A percentile compares a stretch with the other conserved stretches of the same genome.
phyloP scores from a whole-genome alignment of 768 basidiomycete genomes.

The Trametes gibbosa region DNA sequence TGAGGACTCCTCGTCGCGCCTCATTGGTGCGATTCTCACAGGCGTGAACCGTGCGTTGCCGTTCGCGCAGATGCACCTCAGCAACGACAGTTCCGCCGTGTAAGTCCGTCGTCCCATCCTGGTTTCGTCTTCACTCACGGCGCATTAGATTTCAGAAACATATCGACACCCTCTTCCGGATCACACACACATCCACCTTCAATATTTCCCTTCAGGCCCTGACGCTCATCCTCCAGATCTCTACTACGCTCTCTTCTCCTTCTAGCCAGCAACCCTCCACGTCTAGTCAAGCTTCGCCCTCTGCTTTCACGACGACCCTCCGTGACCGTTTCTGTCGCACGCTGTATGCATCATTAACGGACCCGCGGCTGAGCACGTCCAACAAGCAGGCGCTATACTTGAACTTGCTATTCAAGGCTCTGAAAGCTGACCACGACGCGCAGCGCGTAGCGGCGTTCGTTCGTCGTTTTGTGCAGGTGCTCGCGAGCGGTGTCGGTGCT shows the following conservation, averaged over 20 bases:
- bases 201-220: slow-evolving; percentile 94
- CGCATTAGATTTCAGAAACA: slow-evolving; percentile 70
- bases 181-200: slow-evolving; percentile 95
- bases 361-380: slow-evolving; percentile 73
- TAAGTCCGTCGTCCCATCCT: slow-evolving; percentile 34
- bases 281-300: slow-evolving; percentile 29
- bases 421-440: slow-evolving; percentile 62
- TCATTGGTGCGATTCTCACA: slow-evolving; percentile 87
- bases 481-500: slow-evolving; percentile 55
- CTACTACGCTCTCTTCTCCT: slow-evolving; percentile 43
- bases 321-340: slow-evolving; percentile 75
- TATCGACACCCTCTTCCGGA: slow-evolving; percentile 89
- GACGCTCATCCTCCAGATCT: slow-evolving; percentile 82
- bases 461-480: slow-evolving; percentile 77
- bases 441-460: slow-evolving; percentile 79
- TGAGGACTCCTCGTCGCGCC: slow-evolving; percentile 75
- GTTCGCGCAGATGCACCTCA: slow-evolving; percentile 75
- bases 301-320: slow-evolving; percentile 48
- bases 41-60: slow-evolving; percentile 95
- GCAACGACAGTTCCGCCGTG: slow-evolving; percentile 51
- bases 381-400: slow-evolving; percentile 97
- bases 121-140: not conserved
- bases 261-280: slow-evolving; percentile 19
- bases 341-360: slow-evolving; percentile 86
- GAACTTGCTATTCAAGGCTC: slow-evolving; percentile 86